These are phyloP conservation scores for Trichoderma sp. DNA, from an alignment of 2,329 filamentous ascomycete genomes.

Conservation along the genomic window DNA sequence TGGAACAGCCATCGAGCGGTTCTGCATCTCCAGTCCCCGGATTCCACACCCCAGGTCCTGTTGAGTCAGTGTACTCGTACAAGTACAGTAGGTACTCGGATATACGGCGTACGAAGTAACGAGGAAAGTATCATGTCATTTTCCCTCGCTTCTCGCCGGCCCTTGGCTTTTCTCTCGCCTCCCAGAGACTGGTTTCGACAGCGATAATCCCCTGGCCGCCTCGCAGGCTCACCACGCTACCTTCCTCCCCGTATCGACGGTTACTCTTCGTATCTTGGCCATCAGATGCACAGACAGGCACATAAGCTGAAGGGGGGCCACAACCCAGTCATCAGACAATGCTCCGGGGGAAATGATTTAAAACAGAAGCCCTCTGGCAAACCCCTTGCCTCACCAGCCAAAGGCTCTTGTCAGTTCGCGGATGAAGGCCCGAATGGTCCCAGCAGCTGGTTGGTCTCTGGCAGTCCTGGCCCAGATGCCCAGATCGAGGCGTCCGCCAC, in stretches of 20 bases:
- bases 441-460: constrained; percentile 5
- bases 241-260: background rate
- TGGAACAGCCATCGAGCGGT: background rate
- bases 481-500: constrained; percentile 20
- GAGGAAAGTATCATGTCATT: background rate
- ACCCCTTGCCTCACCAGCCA: background rate
- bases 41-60: background rate
- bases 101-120: too few species aligned
- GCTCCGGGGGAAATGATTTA: background rate
- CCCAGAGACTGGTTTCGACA: background rate
- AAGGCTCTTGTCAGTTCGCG: constrained; percentile 11
- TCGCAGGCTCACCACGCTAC: constrained; percentile 1
- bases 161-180: background rate
- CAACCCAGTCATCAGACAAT: background rate
- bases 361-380: background rate
- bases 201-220: background rate
- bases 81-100: background rate
- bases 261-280: background rate
- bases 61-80: background rate
- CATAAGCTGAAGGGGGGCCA: background rate
- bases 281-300: background rate
- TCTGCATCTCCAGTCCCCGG: background rate
- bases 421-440: constrained; percentile 22
- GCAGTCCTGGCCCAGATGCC: background rate
- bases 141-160: background rate